These are phyloP conservation scores for Aspergillus phoenicis DNA, from an alignment of 2,329 filamentous ascomycete species.

Conservation along the genomic window DNA sequence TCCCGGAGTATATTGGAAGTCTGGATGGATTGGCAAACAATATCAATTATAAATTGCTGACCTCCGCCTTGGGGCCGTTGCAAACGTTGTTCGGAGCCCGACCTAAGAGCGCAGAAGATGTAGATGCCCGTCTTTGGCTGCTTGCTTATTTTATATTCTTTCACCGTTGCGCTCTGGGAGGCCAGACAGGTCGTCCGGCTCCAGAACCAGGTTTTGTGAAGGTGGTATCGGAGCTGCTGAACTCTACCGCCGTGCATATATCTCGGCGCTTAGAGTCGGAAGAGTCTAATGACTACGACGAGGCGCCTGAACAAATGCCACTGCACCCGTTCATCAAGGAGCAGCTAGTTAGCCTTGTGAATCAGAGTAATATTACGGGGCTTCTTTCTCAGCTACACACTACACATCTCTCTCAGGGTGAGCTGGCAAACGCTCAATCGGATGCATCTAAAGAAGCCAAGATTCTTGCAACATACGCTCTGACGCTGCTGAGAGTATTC, in stretches of 20 bases:
- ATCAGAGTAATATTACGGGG: slow-evolving; percentile 71
- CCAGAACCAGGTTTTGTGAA: slow-evolving; percentile 58
- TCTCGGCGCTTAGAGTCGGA: slow-evolving; percentile 52
- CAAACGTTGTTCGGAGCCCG: slow-evolving; percentile 30
- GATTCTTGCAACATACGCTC: slow-evolving; percentile 79
- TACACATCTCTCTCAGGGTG: slow-evolving; percentile 27
- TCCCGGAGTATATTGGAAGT: slow-evolving; percentile 40
- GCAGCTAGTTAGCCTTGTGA: slow-evolving; percentile 71
- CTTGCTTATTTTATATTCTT: slow-evolving; percentile 63
- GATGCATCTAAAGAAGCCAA: slow-evolving; percentile 63
- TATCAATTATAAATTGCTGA: slow-evolving; percentile 55
- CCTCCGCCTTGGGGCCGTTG: slow-evolving; percentile 39
- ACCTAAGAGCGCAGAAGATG: slow-evolving; percentile 36
- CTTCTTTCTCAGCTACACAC: slow-evolving; percentile 54
- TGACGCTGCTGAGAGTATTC: slow-evolving; percentile 84
- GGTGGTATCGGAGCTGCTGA: slow-evolving; percentile 59
- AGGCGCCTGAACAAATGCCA: slow-evolving; percentile 33
- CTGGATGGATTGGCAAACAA: slow-evolving; percentile 49
- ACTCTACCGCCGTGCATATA: slow-evolving; percentile 59
- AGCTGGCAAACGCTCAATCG: slow-evolving; percentile 28
- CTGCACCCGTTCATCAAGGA: slow-evolving; percentile 61
- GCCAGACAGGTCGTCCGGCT: slow-evolving; percentile 39
- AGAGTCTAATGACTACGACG: slow-evolving; percentile 32
- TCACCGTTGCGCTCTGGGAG: slow-evolving; percentile 51
- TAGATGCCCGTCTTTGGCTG: slow-evolving; percentile 56